A percentile compares a stretch with the other conserved stretches of the same genome.
Evolutionary conservation across 1,139 yeast species (phyloP).

Genomic region (Taphrina sp.): DNA sequence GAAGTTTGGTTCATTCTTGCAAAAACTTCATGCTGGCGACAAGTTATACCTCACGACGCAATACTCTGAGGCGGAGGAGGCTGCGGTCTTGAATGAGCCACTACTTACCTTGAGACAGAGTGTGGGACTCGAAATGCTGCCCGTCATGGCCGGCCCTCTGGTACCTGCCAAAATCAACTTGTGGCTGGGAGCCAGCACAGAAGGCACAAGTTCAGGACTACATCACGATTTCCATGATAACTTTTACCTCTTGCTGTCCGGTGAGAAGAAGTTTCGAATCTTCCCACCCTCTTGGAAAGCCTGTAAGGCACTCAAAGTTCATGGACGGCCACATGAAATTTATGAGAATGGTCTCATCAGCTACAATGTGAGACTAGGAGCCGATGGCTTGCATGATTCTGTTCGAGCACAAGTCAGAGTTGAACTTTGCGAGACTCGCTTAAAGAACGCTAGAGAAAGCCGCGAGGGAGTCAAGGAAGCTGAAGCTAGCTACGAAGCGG

Average conservation of each 20-base stretch:
- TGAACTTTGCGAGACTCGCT: slow-evolving; percentile 5
- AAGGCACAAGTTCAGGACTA: slow-evolving; percentile 30
- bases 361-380: slow-evolving; percentile 9
- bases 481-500: slow-evolving; percentile 14
- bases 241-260: slow-evolving; percentile 30
- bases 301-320: slow-evolving; percentile 7
- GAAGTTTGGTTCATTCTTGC: slow-evolving; percentile 24
- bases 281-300: slow-evolving; percentile 19
- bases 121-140: slow-evolving; percentile 11
- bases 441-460: neutral
- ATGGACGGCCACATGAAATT: slow-evolving; percentile 14
- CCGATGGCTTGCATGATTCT: slow-evolving; percentile 29
- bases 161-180: slow-evolving; percentile 32
- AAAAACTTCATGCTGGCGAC: slow-evolving; percentile 15
- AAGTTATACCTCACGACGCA: slow-evolving; percentile 33
- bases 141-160: slow-evolving; percentile 14
- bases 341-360: slow-evolving; percentile 29
- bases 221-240: slow-evolving; percentile 35
- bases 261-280: slow-evolving; percentile 28
- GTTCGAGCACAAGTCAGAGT: slow-evolving; percentile 9
- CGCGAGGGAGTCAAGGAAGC: slow-evolving; percentile 11
- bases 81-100: slow-evolving; percentile 22
- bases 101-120: neutral
- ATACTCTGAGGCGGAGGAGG: slow-evolving; percentile 25
- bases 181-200: slow-evolving; percentile 29